These are phyloP conservation scores for Pseudogymnoascus sp. DNA, from an alignment of 2,329 filamentous ascomycete genomes.

Conservation along the genomic window DNA sequence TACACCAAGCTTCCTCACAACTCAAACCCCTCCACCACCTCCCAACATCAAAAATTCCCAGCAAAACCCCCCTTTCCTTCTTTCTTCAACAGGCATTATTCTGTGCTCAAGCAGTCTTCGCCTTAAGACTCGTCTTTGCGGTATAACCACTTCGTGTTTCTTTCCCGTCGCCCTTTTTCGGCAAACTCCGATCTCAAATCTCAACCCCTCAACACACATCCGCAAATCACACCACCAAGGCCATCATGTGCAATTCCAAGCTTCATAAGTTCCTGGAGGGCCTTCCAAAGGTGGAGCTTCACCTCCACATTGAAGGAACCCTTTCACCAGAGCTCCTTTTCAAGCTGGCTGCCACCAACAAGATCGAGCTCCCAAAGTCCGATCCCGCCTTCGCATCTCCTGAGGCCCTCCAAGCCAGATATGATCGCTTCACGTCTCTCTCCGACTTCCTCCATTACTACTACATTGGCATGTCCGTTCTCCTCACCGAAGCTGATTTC, in stretches of 20 bases:
- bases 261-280: slow-evolving; percentile 47
- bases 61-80: background rate
- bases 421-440: slow-evolving; percentile 60
- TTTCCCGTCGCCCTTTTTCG: background rate
- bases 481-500: slow-evolving; percentile 60
- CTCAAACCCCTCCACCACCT: background rate
- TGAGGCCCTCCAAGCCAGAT: slow-evolving; percentile 53
- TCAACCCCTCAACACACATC: background rate
- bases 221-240: background rate
- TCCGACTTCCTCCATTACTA: slow-evolving; percentile 76
- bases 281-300: slow-evolving; percentile 75
- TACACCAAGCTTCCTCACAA: background rate
- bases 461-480: slow-evolving; percentile 66
- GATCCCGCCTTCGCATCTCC: slow-evolving; percentile 58
- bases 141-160: background rate
- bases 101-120: background rate
- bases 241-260: slow-evolving; percentile 22
- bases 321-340: slow-evolving; percentile 65
- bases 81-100: background rate
- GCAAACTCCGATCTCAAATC: background rate
- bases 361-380: slow-evolving; percentile 46
- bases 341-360: slow-evolving; percentile 58
- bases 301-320: slow-evolving; percentile 72
- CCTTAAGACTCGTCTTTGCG: background rate
- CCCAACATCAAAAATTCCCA: background rate